Conservation (phyloP, 805 yeast genomes). For the Metschnikowia noctiluminum region DNA sequence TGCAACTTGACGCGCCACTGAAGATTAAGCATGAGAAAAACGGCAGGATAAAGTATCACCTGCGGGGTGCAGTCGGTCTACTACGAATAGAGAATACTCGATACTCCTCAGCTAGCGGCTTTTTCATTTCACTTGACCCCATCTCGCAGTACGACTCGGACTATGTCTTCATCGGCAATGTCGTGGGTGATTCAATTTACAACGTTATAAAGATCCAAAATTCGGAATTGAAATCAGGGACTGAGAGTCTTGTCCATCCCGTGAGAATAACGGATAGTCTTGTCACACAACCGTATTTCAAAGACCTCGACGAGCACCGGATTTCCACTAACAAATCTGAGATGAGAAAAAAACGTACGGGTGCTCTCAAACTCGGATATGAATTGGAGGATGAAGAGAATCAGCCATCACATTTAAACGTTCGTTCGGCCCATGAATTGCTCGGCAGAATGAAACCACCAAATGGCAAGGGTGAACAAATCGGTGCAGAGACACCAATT, state of each 20-base stretch:
- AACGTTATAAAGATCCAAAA: conserved; percentile 48
- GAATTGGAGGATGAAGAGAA: conserved; percentile 40
- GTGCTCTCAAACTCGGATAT: conserved; percentile 32
- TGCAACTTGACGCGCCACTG: conserved; percentile 6
- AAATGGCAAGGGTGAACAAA: background rate
- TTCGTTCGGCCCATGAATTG: conserved; percentile 43
- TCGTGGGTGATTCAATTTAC: conserved; percentile 55
- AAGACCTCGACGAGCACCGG: conserved; percentile 28
- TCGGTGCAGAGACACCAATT: background rate
- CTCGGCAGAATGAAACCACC: background rate
- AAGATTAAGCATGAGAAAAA: conserved; percentile 43
- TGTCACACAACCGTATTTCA: conserved; percentile 49
- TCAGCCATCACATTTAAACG: conserved; percentile 23
- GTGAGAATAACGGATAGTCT: conserved; percentile 38
- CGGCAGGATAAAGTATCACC: conserved; percentile 46
- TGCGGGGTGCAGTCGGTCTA: conserved; percentile 55
- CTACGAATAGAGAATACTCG: conserved; percentile 27
- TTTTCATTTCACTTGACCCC: conserved; percentile 42
- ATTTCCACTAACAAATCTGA: background rate
- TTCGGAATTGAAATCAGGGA: conserved; percentile 40
- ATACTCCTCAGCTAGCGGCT: conserved; percentile 23
- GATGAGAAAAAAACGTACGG: conserved; percentile 23
- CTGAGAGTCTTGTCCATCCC: conserved; percentile 49
- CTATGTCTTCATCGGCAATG: conserved; percentile 52
- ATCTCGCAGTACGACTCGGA: conserved; percentile 42